phyloP scores from a whole-genome alignment of 2,329 filamentous ascomycete species.

The Gaeumannomyces sp. region DNA sequence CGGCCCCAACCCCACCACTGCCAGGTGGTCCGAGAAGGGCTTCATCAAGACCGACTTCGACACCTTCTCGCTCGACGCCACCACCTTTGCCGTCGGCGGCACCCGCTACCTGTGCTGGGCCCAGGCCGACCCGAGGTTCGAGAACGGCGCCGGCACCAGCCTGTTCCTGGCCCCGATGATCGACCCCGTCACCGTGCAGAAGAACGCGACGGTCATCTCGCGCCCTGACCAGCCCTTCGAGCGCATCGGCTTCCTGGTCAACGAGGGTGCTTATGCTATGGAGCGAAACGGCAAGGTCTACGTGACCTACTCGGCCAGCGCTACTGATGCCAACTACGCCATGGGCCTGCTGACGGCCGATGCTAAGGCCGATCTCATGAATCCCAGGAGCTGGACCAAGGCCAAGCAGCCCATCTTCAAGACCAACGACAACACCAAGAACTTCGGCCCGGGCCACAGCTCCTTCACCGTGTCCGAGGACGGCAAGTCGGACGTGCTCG shows the following conservation, averaged over 20 bases:
- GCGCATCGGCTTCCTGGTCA: constrained; percentile 13
- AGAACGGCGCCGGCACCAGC: constrained; percentile 16
- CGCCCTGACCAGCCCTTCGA: constrained; percentile 21
- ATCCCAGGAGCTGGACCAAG: constrained; percentile 22
- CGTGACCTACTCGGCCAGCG: constrained; percentile 17
- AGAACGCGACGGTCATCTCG: constrained; percentile 16
- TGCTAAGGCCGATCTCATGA: constrained; percentile 15
- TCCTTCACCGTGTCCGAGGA: constrained; percentile 25
- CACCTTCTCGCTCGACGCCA: constrained; percentile 25
- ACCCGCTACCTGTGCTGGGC: constrained; percentile 25
- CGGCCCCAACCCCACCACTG: constrained; percentile 20
- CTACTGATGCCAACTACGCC: constrained; percentile 13
- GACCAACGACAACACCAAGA: constrained; percentile 21
- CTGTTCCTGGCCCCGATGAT: constrained; percentile 21
- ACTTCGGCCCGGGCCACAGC: constrained; percentile 25
- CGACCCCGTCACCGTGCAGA: constrained; percentile 24
- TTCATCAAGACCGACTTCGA: constrained; percentile 24
- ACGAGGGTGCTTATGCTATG: constrained; percentile 16
- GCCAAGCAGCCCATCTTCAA: constrained; percentile 20
- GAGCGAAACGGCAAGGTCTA: constrained; percentile 14
- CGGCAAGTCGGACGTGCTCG: constrained; percentile 22
- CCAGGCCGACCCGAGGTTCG: constrained; percentile 22
- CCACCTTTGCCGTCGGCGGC: constrained; percentile 22
- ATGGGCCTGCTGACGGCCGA: constrained; percentile 14
- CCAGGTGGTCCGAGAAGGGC: constrained; percentile 24